Evolutionary conservation across 2,329 filamentous ascomycete species (phyloP).

Genomic region (Fusarium phyllophilum): DNA sequence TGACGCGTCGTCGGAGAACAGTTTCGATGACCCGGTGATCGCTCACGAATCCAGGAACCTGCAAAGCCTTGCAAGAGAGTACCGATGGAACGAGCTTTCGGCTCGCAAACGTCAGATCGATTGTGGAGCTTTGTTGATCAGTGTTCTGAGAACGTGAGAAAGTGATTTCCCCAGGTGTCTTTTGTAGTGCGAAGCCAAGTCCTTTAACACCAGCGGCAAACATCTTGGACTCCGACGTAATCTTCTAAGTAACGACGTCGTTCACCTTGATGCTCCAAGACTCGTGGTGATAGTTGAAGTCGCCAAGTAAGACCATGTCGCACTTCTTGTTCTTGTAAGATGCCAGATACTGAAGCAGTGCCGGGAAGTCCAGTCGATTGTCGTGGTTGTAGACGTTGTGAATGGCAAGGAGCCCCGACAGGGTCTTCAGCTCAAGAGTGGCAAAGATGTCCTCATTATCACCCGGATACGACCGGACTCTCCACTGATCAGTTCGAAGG

Average conservation of each 20-base stretch:
- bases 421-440: not conserved
- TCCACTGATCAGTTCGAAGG: not conserved
- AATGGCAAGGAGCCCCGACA: not conserved
- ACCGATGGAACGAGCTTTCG: not conserved
- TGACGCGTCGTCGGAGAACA: not conserved
- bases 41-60: not conserved
- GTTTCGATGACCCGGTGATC: not conserved
- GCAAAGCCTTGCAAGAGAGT: not conserved
- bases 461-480: not conserved
- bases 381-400: not conserved
- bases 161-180: not conserved
- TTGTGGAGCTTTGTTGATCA: not conserved
- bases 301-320: not conserved
- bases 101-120: not conserved
- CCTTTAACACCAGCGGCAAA: not conserved
- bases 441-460: not conserved
- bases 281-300: not conserved
- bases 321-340: not conserved
- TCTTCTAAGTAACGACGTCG: not conserved
- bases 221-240: not conserved
- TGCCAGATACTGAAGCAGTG: not conserved
- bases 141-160: not conserved
- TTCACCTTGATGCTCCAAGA: not conserved
- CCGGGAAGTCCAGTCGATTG: not conserved
- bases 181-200: not conserved